Evolutionary conservation across 2,329 filamentous ascomycete genomes (phyloP), one percentile per base, ranked within the genome.

Genomic region (Gremmenia infestans): DNA sequence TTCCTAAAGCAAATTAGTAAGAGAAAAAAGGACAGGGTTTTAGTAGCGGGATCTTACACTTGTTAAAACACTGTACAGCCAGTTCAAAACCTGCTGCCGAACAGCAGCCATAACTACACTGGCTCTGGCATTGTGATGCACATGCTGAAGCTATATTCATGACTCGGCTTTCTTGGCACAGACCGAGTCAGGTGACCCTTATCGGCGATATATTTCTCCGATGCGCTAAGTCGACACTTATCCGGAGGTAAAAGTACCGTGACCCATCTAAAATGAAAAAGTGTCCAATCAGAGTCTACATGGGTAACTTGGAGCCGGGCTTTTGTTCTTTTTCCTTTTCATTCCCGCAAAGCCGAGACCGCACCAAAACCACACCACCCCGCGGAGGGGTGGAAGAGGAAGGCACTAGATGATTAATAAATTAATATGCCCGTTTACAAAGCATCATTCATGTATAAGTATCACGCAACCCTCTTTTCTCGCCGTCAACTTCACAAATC

Each of bases 21-120:
- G 25, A n/a, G 43, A 22, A 28, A 11, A 5, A 47, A 36, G 25
- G 12, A 17, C 39, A 11, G 23, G 50, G 37, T n/a, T 32, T 12
- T 11, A 32, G 4, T 12, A 12, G 11, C 4, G 2, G 15, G 59
- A 25, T 57, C 77, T 49, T 75, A 91, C 88, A 67, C 85, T 89
- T 43, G 87, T 89, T 56, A 97, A 76, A 54, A 96, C 87, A 74
- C 89, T 94, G 75, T 96, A 96, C 5, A 97, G 85, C 93, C 93
- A 97, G 75, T 91, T 92, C 68, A 97, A 80, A 59, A 95, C 87
- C 75, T 91, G 89, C 73, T 96, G 91, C 67, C 90, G 88, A 70
- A 96, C 89, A 66, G 86, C 83, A 79, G 69, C 69, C 69, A 71
- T 71, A 59, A 19, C 68, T 59, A 53, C 40, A 45, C 52, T 23